A percentile compares a stretch with the other conserved stretches of the same genome.
Conservation (phyloP, 495 filamentous ascomycete genomes). For the Daldinia bambusicola region DNA sequence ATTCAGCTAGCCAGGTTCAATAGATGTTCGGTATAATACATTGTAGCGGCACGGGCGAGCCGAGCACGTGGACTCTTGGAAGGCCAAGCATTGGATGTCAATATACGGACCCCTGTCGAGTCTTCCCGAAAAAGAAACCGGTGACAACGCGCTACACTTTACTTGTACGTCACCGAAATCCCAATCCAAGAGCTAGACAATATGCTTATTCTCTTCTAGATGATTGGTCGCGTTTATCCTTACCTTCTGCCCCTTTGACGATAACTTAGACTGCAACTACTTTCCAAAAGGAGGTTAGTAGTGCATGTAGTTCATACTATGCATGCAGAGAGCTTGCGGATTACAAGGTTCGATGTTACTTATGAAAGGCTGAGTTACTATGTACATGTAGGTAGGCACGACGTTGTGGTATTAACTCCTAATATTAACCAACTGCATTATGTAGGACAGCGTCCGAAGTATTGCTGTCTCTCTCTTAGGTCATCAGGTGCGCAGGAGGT, state of each 20-base stretch:
- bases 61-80: conserved; percentile 39
- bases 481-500: neutral
- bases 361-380: no score
- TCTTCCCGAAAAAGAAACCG: conserved; percentile 9
- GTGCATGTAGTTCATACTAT: neutral
- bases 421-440: no score
- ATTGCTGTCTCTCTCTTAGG: neutral
- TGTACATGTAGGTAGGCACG: neutral
- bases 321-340: neutral
- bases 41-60: neutral
- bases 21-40: neutral
- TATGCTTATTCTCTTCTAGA: conserved; percentile 15
- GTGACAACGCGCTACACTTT: conserved; percentile 23
- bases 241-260: neutral
- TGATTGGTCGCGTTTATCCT: conserved; percentile 12
- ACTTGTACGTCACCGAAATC: conserved; percentile 13
- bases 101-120: neutral
- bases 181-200: conserved; percentile 1
- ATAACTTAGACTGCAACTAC: neutral
- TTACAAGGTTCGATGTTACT: neutral
- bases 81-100: conserved; percentile 40
- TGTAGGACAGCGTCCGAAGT: neutral
- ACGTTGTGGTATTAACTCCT: no score
- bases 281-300: neutral
- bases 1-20: no score